A percentile compares a stretch with the other conserved stretches of the same genome.
Conservation (phyloP, 2,329 filamentous ascomycete genomes). For the Neonectria neomacrospora region DNA sequence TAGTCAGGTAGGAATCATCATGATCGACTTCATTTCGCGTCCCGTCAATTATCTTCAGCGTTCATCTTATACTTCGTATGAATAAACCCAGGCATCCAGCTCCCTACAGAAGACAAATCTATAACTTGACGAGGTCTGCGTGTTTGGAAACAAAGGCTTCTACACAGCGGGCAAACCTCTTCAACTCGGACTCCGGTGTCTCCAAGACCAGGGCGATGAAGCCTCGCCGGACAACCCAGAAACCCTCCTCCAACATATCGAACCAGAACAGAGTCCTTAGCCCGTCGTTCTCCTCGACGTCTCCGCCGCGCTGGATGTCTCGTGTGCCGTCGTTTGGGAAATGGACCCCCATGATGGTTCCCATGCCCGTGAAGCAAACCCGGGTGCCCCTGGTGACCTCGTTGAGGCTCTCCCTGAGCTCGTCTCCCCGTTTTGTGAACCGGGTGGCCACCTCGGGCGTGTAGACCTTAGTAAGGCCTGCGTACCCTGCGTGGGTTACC, state of each 20-base stretch:
- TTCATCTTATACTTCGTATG: no score
- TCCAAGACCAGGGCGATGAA: constrained; percentile 54
- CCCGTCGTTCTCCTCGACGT: constrained; percentile 46
- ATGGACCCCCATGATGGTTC: constrained; percentile 52
- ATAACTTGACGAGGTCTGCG: constrained; percentile 30
- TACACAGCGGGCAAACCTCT: constrained; percentile 54
- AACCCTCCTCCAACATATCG: constrained; percentile 58
- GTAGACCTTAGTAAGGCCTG: constrained; percentile 51
- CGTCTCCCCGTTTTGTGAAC: constrained; percentile 49
- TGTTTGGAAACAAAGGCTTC: constrained; percentile 48
- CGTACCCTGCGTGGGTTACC: constrained; percentile 66
- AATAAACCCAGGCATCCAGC: not conserved
- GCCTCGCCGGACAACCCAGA: constrained; percentile 56
- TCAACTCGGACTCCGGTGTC: constrained; percentile 53
- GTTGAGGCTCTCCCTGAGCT: constrained; percentile 46
- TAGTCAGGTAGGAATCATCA: not conserved
- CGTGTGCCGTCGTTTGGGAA: constrained; percentile 47
- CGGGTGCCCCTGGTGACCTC: constrained; percentile 49
- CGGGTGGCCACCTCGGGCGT: constrained; percentile 46
- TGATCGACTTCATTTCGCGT: not conserved
- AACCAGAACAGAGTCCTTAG: constrained; percentile 58
- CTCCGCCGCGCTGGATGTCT: constrained; percentile 43
- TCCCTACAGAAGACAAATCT: not conserved
- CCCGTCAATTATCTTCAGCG: not conserved
- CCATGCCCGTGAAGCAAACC: constrained; percentile 52